These are phyloP conservation scores for Hapsidospora chrysogenum DNA, from an alignment of 495 filamentous ascomycete species.

Conservation along the genomic window DNA sequence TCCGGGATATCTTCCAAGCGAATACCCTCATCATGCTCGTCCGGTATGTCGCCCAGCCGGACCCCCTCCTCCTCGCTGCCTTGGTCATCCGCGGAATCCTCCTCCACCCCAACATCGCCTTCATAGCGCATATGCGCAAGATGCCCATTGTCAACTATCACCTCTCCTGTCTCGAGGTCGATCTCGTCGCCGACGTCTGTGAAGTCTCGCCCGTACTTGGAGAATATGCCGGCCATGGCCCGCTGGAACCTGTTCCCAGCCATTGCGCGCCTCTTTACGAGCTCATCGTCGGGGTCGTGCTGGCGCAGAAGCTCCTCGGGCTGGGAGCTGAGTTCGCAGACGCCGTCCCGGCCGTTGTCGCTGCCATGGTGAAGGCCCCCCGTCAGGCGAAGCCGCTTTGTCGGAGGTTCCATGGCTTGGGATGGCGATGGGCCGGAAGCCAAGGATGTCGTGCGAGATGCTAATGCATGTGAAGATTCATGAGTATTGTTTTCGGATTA, in stretches of 20 bases:
- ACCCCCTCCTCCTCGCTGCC: conserved; percentile 6
- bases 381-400: conserved; percentile 38
- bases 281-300: conserved; percentile 31
- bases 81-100: conserved; percentile 1
- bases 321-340: conserved; percentile 23
- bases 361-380: conserved; percentile 12
- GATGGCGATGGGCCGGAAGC: not conserved
- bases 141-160: conserved; percentile 83
- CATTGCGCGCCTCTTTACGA: conserved; percentile 38
- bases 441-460: too few species aligned
- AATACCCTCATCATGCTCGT: conserved; percentile 13
- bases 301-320: conserved; percentile 23
- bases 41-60: conserved; percentile 5
- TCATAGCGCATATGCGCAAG: conserved; percentile 39
- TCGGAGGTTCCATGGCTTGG: conserved; percentile 34
- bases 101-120: conserved; percentile 22
- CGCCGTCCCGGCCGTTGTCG: conserved; percentile 20
- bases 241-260: conserved; percentile 57
- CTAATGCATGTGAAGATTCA: too few species aligned
- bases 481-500: too few species aligned
- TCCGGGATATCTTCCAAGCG: conserved; percentile 5
- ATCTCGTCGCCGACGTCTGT: conserved; percentile 67
- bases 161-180: conserved; percentile 55
- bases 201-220: conserved; percentile 75
- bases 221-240: conserved; percentile 72